These are phyloP conservation scores for Apiospora sp. DNA, from an alignment of 2,329 filamentous ascomycete genomes.

Conservation along the genomic window DNA sequence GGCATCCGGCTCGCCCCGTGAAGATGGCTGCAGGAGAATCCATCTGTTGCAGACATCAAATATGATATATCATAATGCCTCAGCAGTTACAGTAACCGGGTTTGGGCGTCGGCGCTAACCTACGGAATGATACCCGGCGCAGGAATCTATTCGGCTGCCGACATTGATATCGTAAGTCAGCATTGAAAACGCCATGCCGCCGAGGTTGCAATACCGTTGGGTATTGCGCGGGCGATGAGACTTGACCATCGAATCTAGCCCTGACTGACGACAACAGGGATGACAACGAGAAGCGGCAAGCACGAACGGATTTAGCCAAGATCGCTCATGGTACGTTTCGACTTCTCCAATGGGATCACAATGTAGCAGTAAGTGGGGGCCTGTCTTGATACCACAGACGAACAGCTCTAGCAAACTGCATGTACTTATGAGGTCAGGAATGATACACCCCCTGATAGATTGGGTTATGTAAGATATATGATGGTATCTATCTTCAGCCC, in stretches of 20 bases:
- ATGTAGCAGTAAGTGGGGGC: neutral
- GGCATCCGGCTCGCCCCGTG: conserved; percentile 4
- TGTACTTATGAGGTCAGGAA: neutral
- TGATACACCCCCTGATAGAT: neutral
- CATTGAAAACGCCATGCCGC: neutral
- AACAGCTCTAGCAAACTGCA: conserved; percentile 6
- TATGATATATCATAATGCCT: neutral
- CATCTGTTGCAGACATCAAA: neutral
- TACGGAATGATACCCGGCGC: conserved; percentile 6
- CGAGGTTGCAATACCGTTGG: neutral
- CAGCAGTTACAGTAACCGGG: neutral
- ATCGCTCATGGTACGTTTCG: neutral
- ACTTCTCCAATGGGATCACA: conserved; percentile 11
- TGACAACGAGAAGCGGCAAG: neutral
- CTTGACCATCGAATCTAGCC: neutral
- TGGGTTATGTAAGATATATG: neutral
- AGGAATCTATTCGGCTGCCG: neutral
- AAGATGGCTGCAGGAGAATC: conserved; percentile 6
- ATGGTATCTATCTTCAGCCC: neutral
- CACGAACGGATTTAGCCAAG: neutral
- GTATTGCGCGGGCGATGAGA: neutral
- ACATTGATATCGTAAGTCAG: neutral
- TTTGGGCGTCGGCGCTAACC: neutral
- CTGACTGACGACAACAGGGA: neutral
- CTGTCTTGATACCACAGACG: neutral